These are phyloP conservation scores for Actinomortierella wolfii DNA, from an alignment of 371 early-diverging fungal species.

Conservation along the genomic window DNA sequence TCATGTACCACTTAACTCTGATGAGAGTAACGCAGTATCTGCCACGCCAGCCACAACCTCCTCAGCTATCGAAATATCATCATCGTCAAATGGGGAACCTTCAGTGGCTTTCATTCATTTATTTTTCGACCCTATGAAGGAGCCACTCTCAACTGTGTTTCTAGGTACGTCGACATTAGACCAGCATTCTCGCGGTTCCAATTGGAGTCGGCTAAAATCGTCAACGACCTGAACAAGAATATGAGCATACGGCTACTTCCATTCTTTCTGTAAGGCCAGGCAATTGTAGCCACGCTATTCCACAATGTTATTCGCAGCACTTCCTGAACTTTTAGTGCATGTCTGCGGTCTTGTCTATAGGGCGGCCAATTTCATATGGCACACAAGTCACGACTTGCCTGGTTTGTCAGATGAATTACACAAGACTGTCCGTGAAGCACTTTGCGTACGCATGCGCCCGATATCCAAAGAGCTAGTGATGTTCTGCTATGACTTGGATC, in stretches of 20 bases:
- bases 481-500: background rate
- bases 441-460: background rate
- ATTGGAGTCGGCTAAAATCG: background rate
- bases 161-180: background rate
- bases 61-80: background rate
- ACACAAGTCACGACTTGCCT: constrained; percentile 1
- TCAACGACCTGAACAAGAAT: background rate
- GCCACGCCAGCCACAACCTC: too few relatives aligned
- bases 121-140: background rate
- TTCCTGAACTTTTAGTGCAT: background rate
- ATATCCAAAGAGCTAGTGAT: background rate
- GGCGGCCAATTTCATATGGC: background rate
- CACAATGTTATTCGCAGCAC: background rate
- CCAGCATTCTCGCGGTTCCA: background rate
- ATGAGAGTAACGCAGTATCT: too few relatives aligned
- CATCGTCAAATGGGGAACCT: background rate
- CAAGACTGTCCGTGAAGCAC: background rate
- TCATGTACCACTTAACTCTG: too few relatives aligned
- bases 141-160: background rate
- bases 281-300: background rate
- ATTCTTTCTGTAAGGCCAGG: constrained; percentile 1
- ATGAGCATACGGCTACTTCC: background rate
- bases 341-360: background rate
- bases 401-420: background rate
- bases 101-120: background rate